Conservation (phyloP, 2,329 filamentous ascomycete species). For the Juglanconis sp. region DNA sequence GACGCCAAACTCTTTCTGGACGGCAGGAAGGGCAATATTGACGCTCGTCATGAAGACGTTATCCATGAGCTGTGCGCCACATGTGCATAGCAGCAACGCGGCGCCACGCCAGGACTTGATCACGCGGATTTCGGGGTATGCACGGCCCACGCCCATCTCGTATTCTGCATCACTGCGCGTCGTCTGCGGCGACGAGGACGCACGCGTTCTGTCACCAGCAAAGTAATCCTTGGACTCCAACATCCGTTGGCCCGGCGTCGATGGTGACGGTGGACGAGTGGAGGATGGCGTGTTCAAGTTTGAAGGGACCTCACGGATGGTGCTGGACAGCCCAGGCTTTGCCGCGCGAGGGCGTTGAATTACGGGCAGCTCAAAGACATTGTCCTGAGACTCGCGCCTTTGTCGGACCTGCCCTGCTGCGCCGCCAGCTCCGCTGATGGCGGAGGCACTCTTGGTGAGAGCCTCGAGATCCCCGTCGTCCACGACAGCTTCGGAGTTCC, state of each 20-base stretch:
- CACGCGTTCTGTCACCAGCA: not conserved
- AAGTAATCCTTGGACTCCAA: constrained; percentile 1
- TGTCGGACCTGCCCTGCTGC: not conserved
- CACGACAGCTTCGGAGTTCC: constrained; percentile 5
- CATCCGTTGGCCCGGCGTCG: not conserved
- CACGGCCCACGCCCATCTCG: constrained; percentile 4
- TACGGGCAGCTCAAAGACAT: constrained; percentile 11
- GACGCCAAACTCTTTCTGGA: constrained; percentile 27
- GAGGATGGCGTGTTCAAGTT: constrained; percentile 10
- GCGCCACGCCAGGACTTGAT: constrained; percentile 34
- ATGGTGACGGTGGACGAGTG: constrained; percentile 2
- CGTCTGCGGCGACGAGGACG: not conserved
- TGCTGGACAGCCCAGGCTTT: constrained; percentile 8
- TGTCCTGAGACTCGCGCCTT: constrained; percentile 9
- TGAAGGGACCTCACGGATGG: constrained; percentile 13
- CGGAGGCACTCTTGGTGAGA: constrained; percentile 8
- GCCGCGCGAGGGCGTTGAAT: constrained; percentile 10
- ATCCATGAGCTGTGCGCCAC: constrained; percentile 39
- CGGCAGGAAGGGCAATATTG: constrained; percentile 38
- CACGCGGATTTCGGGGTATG: constrained; percentile 17
- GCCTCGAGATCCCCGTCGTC: constrained; percentile 7
- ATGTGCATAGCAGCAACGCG: constrained; percentile 36
- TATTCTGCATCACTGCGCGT: not conserved
- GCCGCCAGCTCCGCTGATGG: constrained; percentile 4
- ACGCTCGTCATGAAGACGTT: constrained; percentile 42